Evolutionary conservation across 768 basidiomycete genomes (phyloP).

Genomic region (Tephrocybe sp.): DNA sequence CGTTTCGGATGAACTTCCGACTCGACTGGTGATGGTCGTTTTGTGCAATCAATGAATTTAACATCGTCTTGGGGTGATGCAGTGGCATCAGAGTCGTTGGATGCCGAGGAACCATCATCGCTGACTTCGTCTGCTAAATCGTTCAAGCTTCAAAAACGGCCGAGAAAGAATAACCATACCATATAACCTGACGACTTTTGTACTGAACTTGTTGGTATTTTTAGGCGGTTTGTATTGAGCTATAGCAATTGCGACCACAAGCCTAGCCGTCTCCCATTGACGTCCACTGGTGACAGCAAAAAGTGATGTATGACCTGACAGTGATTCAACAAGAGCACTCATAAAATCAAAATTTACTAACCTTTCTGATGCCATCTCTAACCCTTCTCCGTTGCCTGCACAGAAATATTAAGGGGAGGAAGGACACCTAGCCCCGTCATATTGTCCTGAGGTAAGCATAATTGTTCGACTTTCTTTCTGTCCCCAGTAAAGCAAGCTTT

Average conservation of each 20-base stretch:
- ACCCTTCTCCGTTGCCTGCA: conserved; percentile 24
- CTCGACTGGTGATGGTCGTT: conserved; percentile 43
- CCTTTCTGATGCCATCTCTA: conserved; percentile 20
- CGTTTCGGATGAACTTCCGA: conserved; percentile 35
- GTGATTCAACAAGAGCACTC: not conserved
- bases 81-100: conserved; percentile 39
- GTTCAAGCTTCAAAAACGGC: not conserved
- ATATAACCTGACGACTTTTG: conserved; percentile 27
- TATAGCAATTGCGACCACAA: conserved; percentile 55
- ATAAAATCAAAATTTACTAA: conserved; percentile 13
- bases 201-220: conserved; percentile 33
- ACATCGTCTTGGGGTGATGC: conserved; percentile 33
- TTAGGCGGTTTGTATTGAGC: conserved; percentile 51
- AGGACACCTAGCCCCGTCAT: conserved; percentile 15
- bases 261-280: conserved; percentile 57
- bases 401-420: conserved; percentile 45
- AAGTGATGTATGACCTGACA: conserved; percentile 48
- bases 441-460: conserved; percentile 48
- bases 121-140: not conserved
- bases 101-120: conserved; percentile 42
- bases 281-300: conserved; percentile 48
- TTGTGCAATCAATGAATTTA: conserved; percentile 55
- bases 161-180: conserved; percentile 24
- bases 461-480: conserved; percentile 45
- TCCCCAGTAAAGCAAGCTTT: conserved; percentile 57